A percentile compares a stretch with the other conserved stretches of the same genome.
Conservation (phyloP, 2,329 filamentous ascomycete genomes). For the Tolypocladium guangdongense region DNA sequence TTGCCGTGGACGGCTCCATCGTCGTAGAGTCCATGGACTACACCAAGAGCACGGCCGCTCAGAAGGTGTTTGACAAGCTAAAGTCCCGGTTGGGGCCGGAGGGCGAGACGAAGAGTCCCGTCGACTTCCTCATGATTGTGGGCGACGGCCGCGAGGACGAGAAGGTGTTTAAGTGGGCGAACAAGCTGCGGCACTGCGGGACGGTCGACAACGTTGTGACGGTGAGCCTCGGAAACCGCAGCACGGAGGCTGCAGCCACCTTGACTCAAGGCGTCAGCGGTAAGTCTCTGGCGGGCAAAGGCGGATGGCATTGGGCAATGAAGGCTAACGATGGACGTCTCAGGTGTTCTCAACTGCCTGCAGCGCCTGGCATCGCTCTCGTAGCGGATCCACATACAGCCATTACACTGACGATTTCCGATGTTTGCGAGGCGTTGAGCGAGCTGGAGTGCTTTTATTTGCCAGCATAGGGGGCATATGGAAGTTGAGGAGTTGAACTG, state of each 20-base stretch:
- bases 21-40: conserved; percentile 77
- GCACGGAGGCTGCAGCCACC: conserved; percentile 78
- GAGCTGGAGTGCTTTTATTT: neutral
- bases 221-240: conserved; percentile 76
- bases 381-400: conserved; percentile 1
- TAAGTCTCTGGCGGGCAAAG: conserved; percentile 28
- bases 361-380: conserved; percentile 26
- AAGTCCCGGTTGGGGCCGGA: conserved; percentile 24
- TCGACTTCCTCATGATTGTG: conserved; percentile 82
- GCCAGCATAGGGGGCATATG: neutral
- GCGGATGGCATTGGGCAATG: neutral
- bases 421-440: conserved; percentile 3
- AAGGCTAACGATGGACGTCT: neutral
- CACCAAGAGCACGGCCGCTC: conserved; percentile 77
- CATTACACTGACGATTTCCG: neutral
- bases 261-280: conserved; percentile 87
- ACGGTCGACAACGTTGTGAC: conserved; percentile 63
- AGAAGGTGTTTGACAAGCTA: conserved; percentile 56
- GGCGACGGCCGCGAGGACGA: conserved; percentile 92
- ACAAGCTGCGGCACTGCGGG: conserved; percentile 52
- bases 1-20: conserved; percentile 69
- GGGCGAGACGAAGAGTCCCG: conserved; percentile 23
- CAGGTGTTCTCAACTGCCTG: conserved; percentile 32
- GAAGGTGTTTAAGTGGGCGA: conserved; percentile 89
- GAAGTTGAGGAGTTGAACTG: neutral